Conservation (phyloP, 2,329 filamentous ascomycete species). For the Pseudocercospora eumusae region DNA sequence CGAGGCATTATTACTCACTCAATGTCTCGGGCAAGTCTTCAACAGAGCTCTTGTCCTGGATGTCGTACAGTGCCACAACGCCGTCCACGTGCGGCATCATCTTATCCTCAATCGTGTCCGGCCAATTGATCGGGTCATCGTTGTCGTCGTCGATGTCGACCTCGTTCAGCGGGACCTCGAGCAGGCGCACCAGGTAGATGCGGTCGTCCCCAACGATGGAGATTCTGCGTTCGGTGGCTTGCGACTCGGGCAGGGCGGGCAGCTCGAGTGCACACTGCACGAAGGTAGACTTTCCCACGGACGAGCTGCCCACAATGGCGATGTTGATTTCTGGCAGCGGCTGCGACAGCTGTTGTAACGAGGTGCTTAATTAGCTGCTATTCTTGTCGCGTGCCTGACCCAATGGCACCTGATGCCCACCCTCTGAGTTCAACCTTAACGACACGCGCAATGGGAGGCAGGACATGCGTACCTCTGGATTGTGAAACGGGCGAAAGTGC, state of each 20-base stretch:
- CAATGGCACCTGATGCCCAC: constrained; percentile 9
- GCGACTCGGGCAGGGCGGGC: constrained; percentile 46
- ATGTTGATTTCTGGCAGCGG: constrained; percentile 59
- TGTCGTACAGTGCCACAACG: constrained; percentile 83
- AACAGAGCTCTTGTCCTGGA: constrained; percentile 74
- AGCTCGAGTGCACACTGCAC: constrained; percentile 59
- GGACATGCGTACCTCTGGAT: constrained; percentile 33
- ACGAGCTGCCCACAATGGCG: constrained; percentile 56
- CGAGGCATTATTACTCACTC: constrained; percentile 60
- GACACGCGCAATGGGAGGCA: constrained; percentile 8
- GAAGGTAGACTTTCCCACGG: constrained; percentile 62
- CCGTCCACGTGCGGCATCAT: constrained; percentile 77
- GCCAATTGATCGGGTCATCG: constrained; percentile 59
- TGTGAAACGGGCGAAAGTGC: constrained; percentile 34
- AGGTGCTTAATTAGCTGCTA: constrained; percentile 20
- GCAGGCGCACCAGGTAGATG: constrained; percentile 58
- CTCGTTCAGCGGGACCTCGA: constrained; percentile 58
- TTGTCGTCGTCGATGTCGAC: constrained; percentile 53
- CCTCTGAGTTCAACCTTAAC: neutral
- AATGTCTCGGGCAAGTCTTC: constrained; percentile 72
- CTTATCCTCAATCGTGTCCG: constrained; percentile 60
- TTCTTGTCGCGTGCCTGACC: constrained; percentile 24
- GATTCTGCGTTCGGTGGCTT: constrained; percentile 55
- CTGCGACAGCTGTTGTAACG: constrained; percentile 28
- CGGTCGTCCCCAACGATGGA: constrained; percentile 53